Evolutionary conservation across 768 basidiomycete genomes (phyloP).

Genomic region (Auriscalpium vulgare): DNA sequence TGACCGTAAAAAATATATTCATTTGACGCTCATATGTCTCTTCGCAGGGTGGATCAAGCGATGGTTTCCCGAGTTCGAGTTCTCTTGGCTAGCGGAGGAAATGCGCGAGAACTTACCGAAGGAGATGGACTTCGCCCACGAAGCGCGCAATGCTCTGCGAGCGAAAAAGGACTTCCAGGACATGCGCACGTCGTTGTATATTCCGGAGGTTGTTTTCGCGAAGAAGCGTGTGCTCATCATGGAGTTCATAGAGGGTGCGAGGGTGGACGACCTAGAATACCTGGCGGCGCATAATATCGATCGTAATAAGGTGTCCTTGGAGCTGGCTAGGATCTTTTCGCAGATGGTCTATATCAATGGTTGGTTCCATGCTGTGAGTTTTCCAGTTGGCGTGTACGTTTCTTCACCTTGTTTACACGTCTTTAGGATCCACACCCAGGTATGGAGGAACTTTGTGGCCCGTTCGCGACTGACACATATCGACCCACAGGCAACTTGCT

Average conservation of each 20-base stretch:
- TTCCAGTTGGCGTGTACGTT: neutral
- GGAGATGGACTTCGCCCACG: conserved; percentile 92
- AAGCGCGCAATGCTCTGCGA: conserved; percentile 78
- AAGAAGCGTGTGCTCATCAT: conserved; percentile 84
- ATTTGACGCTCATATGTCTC: conserved; percentile 1
- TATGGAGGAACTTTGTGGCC: conserved; percentile 19
- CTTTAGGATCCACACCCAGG: conserved; percentile 81
- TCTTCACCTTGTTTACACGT: conserved; percentile 7
- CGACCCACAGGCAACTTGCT: conserved; percentile 67
- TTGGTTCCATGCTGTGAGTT: conserved; percentile 73
- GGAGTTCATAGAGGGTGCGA: conserved; percentile 88
- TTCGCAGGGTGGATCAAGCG: conserved; percentile 71
- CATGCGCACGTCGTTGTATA: conserved; percentile 74
- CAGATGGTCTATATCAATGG: conserved; percentile 96
- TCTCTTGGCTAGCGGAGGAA: conserved; percentile 87
- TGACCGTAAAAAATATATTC: neutral
- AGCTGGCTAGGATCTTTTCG: conserved; percentile 84
- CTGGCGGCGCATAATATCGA: conserved; percentile 79
- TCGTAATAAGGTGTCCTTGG: conserved; percentile 87
- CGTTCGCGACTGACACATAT: neutral
- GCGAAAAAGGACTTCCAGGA: conserved; percentile 62
- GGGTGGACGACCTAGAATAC: conserved; percentile 83
- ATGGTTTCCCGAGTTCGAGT: conserved; percentile 94
- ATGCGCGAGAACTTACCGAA: conserved; percentile 89
- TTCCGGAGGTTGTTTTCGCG: conserved; percentile 75